Evolutionary conservation across 2,329 filamentous ascomycete species (phyloP).

Genomic region (Tolypocladium pustulatum): DNA sequence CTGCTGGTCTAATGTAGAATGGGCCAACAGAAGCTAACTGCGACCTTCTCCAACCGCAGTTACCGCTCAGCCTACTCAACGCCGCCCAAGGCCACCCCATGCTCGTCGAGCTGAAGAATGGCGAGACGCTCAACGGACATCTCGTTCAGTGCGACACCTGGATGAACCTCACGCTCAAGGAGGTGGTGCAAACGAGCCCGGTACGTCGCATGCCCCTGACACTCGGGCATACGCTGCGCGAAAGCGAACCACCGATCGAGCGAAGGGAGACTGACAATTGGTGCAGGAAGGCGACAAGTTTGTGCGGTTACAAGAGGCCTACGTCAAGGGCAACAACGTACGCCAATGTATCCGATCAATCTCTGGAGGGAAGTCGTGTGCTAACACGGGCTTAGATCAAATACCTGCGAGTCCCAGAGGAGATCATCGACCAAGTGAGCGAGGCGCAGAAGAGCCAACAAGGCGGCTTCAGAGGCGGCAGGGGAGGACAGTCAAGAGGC

Average conservation of each 20-base stretch:
- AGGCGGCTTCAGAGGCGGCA: constrained; percentile 53
- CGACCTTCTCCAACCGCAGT: constrained; percentile 24
- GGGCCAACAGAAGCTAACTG: constrained; percentile 9
- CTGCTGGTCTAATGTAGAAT: not conserved
- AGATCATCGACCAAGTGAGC: constrained; percentile 89
- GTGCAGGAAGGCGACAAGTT: constrained; percentile 82
- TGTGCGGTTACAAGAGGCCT: constrained; percentile 82
- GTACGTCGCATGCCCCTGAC: constrained; percentile 28
- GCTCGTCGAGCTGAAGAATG: constrained; percentile 95
- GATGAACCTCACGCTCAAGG: constrained; percentile 98
- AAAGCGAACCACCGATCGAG: not conserved
- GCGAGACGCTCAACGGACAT: constrained; percentile 94
- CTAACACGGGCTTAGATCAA: constrained; percentile 63
- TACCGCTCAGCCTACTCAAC: constrained; percentile 75
- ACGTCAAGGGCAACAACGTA: constrained; percentile 96
- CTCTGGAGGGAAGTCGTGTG: not conserved
- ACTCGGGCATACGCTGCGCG: not conserved
- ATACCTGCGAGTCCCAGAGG: constrained; percentile 90
- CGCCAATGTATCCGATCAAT: constrained; percentile 19
- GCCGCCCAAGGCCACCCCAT: constrained; percentile 96
- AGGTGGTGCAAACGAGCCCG: constrained; percentile 91
- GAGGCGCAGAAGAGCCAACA: constrained; percentile 75
- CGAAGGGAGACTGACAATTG: not conserved
- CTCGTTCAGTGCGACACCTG: constrained; percentile 96
- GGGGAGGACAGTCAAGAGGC: constrained; percentile 47